Base-by-base conservation (phyloP, 179 eudicot genomes). In the Vitellaria paradoxa region DNA sequence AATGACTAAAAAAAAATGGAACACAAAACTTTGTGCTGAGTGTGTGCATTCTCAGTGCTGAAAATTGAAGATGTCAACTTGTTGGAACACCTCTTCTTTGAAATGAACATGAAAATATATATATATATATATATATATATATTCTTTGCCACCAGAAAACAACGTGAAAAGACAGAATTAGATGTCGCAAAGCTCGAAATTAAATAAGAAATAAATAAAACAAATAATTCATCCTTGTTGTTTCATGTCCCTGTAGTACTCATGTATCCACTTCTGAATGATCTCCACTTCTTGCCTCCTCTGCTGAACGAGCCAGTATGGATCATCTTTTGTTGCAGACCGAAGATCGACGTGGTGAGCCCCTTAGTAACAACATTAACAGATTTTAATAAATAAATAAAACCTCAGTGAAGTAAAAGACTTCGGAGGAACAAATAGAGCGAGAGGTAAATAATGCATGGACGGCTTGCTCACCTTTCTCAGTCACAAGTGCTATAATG, bases 321-420 rank as follows among this genome's bases (percentile, higher is more conserved):
- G 89, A 76, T 86, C 89, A 3, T 77, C 80, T 69, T 73, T 76
- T 9, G 82, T 84, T 47, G 82, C 81, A 62, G 81, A 57, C 5
- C 86, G 82, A 53, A 86, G 73, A 79, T 86, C 86, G 9, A 77
- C 70, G 77, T 84, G 86, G 73, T 86, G 87, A 68, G 89, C 87
- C 40, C 89, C 89, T 85, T 47, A 59, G 14, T 37, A 65, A 14
- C 11, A 65, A 9, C 2, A 59, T 0, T n/a, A 30, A 30, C 37
- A 30, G 37, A 30, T 30, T 50, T 50, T 12, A 50, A 7, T 50
- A 50, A 4, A 5, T 26, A 26, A 73, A 9, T 23, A 10, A 9
- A 64, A 1, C 17, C 60, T 5, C 12, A 15, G 64, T 40, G 7
- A 40, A 42, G n/a, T n/a, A n/a, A 45, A 61, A 21, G 12, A 20